Evolutionary conservation across 1,284 basidiomycete genomes (phyloP).

Genomic region (Austroboletus novae-zelandiae): DNA sequence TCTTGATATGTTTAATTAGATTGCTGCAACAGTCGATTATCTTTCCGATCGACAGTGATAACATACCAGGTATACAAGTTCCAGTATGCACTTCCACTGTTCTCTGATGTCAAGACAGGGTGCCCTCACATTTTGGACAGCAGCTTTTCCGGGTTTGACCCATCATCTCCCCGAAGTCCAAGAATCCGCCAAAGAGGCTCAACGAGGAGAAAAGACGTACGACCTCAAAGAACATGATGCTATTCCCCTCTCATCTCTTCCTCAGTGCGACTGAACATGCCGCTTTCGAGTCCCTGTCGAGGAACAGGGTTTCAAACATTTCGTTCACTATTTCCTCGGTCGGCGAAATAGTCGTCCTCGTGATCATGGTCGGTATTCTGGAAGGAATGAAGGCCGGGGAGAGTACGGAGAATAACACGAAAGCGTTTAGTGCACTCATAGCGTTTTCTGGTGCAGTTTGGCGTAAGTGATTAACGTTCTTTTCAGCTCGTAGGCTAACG

Average conservation of each 20-base stretch:
- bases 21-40: not conserved
- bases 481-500: not conserved
- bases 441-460: constrained; percentile 76
- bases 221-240: constrained; percentile 5
- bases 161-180: constrained; percentile 70
- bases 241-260: not conserved
- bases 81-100: not conserved
- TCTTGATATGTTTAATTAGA: not conserved
- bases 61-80: constrained; percentile 59
- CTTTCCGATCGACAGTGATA: constrained; percentile 50
- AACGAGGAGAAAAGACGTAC: constrained; percentile 47
- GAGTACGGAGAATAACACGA: constrained; percentile 73
- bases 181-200: constrained; percentile 42
- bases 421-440: constrained; percentile 72
- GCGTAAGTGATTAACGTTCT: constrained; percentile 46
- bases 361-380: constrained; percentile 76
- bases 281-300: constrained; percentile 60
- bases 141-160: constrained; percentile 78
- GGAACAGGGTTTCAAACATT: constrained; percentile 79
- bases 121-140: constrained; percentile 79
- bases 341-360: constrained; percentile 71
- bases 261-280: constrained; percentile 57
- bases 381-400: constrained; percentile 62
- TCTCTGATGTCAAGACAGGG: constrained; percentile 41
- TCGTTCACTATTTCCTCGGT: constrained; percentile 73